Base-by-base conservation (phyloP, 225 moss, liverwort and hornwort genomes). In the Marchantia paleacea region DNA sequence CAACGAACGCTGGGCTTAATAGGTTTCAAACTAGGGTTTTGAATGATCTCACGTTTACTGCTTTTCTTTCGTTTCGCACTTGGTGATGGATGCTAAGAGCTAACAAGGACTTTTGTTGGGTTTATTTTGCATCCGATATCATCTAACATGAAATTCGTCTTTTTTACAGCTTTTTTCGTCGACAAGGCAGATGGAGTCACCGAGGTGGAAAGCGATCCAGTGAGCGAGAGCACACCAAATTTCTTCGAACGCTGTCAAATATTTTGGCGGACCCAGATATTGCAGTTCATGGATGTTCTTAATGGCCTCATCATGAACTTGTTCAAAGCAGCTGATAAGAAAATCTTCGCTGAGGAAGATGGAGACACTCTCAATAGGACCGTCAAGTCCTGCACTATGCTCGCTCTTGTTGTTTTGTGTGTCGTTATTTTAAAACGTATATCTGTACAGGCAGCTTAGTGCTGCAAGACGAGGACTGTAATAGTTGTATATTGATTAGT, bases 351-450 rank as follows among this genome's bases (percentile, higher is more conserved):
- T 12, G 87, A 79, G 64, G 90, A 95, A 69, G 85, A 85, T 68
- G 88, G 89, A 39, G 90, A 88, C 4, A 69, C 85, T 3, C 65
- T 95, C 29, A 92, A 95, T 75, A 87, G 79, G 80, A 90, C 92
- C 16, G 80, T 97, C 9, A 90, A 91, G 83, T 93, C 92, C 65
- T 93, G 93, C 16, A 91, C 92, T 75, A 91, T 97, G 93, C 87
- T 97, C 3, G 91, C 97, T 25, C 76, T 97, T 67, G 57, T 97
- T 84, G 92, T 97, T 28, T 58, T 97, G 86, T 89, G 92, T 82
- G 80, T 97, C 52, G 97, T 97, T 48, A 83, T 95, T 77, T 92
- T 92, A 47, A 97, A 95, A 80, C 84, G 84, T 20, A 75, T 75
- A 52, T 54, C 60, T 81, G 75, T 79, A 81, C 86, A 81, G 83